Conservation (phyloP, 805 yeast species). For the Pichia deserticola region DNA sequence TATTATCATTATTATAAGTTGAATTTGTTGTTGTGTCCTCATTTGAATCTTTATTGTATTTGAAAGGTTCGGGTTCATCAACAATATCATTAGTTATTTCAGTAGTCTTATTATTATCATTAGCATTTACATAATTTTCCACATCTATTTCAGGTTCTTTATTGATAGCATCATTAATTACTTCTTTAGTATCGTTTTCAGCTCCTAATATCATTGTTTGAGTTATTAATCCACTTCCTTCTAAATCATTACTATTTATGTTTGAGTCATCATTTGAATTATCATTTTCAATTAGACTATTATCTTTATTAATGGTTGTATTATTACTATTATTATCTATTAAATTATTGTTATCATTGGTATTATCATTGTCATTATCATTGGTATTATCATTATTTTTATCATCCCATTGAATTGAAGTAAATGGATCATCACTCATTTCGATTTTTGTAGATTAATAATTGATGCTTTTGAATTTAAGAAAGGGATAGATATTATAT, state of each 20-base stretch:
- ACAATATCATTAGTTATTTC: no score
- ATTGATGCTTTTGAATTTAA: no score
- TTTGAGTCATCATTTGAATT: neutral
- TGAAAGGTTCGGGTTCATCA: no score
- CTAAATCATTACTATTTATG: neutral
- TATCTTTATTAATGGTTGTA: neutral
- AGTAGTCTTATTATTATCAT: neutral
- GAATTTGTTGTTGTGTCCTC: neutral
- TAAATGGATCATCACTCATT: slow-evolving; percentile 39
- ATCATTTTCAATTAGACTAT: neutral
- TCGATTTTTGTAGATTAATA: neutral
- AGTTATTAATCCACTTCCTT: slow-evolving; percentile 11
- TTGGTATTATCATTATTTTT: neutral
- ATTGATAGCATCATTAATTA: neutral
- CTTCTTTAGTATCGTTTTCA: neutral
- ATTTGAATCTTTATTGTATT: no score
- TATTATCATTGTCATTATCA: neutral
- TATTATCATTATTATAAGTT: neutral
- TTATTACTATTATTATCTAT: neutral
- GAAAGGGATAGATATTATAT: no score
- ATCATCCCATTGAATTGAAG: slow-evolving; percentile 51
- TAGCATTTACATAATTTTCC: neutral
- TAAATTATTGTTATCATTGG: neutral
- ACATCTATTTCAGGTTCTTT: neutral
- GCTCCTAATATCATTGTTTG: slow-evolving; percentile 8